Evolutionary conservation across 495 filamentous ascomycete species (phyloP), one percentile per base, ranked within the genome.

Genomic region (Xylaria telfairii): DNA sequence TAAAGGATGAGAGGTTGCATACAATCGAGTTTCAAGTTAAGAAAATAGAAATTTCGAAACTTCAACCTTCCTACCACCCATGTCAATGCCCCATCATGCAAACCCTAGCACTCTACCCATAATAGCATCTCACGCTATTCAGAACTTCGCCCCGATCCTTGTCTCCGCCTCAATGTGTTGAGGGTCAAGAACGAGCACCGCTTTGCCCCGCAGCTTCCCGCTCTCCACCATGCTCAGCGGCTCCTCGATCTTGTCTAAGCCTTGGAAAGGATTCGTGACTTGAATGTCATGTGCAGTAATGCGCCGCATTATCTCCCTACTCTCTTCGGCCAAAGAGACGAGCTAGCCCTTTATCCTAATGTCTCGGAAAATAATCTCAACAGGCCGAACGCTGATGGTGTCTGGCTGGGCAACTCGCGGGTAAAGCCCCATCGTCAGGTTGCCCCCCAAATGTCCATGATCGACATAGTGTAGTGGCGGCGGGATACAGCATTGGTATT

Each of bases 321-420:
- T 85, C 73, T 89, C 87, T 39, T 72, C 61, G 15, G 78, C 78
- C 49, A 81, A 86, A 39, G 79, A 83, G 60, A 85, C 76, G 49
- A 90, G 73, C 61, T 77, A 82, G 0, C 87, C 87, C 26, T 80
- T 80, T 37, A 90, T 69, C 54, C 82, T 76, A 28, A 90, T 83
- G 71, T 88, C 88, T 15, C 87, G 80, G 71, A 89, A 86, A 46
- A 90, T 75, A 17, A 88, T 64, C 73, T 89, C 87, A 8, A 49
- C 71, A 65, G 87, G 89, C 10, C 88, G 87, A 10, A 90, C 77
- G 26, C 53, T 74, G 21, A 89, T 79, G 21, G 67, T 68, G 8
- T 84, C 74, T 19, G 82, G 85, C 78, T 88, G 87, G 30, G 87
- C 86, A 44, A 89, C 83, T 77, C 89, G 86, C 17, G n/a, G n/a